phyloP scores from a whole-genome alignment of 1,139 yeast genomes.

The Pichia cactophila region DNA sequence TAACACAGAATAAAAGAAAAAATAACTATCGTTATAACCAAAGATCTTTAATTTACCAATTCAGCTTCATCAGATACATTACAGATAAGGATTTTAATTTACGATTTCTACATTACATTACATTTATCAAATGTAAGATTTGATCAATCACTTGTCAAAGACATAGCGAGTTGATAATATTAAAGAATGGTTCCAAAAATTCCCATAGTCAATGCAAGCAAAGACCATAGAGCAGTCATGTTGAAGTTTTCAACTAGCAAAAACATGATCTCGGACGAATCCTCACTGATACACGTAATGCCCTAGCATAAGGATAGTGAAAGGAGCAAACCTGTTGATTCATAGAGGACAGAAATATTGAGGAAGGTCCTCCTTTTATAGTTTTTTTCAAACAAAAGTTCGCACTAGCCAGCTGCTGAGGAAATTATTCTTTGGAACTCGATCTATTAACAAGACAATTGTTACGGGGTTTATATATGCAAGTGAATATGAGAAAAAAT shows the following conservation, averaged over 20 bases:
- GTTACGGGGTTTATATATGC: background rate
- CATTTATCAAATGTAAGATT: too few species aligned
- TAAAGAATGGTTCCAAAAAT: constrained; percentile 56
- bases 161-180: background rate
- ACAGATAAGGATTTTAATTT: too few species aligned
- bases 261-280: constrained; percentile 99
- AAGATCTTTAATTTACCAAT: too few species aligned
- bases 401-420: background rate
- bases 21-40: too few species aligned
- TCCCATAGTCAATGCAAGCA: constrained; percentile 47
- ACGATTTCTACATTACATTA: background rate
- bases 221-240: constrained; percentile 85
- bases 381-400: background rate
- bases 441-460: background rate
- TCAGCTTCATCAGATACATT: too few species aligned
- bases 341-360: background rate
- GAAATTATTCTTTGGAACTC: background rate
- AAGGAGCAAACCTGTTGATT: constrained; percentile 3
- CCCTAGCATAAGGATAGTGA: constrained; percentile 97
- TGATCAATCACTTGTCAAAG: constrained; percentile 3
- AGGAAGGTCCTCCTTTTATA: constrained; percentile 6
- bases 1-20: background rate
- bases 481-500: background rate
- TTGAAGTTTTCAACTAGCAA: constrained; percentile 99
- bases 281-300: constrained; percentile 99